Conservation (phyloP, 2,329 filamentous ascomycete genomes). For the Penicillium verrucosum region DNA sequence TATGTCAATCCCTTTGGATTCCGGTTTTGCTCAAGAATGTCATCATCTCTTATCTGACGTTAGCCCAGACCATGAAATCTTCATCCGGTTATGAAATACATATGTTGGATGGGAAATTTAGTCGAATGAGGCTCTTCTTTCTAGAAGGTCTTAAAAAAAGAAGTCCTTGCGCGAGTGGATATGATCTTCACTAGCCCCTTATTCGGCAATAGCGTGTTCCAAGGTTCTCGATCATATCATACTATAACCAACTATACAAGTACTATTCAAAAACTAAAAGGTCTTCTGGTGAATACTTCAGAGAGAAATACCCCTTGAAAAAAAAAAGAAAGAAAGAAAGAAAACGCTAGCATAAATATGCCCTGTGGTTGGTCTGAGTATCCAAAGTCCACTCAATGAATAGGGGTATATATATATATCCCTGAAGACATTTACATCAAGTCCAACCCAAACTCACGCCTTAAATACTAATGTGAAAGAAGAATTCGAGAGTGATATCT, state of each 20-base stretch:
- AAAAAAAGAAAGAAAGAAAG: no score
- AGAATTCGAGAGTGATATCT: no score
- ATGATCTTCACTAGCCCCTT: constrained; percentile 8
- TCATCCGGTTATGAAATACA: background rate
- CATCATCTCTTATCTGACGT: background rate
- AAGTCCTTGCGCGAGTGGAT: constrained; percentile 6
- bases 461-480: background rate
- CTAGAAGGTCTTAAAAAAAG: background rate
- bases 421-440: background rate
- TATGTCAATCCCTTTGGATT: background rate
- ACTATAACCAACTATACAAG: background rate
- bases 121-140: background rate
- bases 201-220: background rate
- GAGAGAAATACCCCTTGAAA: background rate
- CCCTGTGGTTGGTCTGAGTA: background rate
- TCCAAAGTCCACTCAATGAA: background rate
- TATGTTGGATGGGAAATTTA: background rate
- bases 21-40: background rate
- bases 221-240: background rate
- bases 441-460: background rate
- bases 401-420: background rate
- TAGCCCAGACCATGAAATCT: background rate
- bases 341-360: background rate
- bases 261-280: background rate
- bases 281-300: background rate